Evolutionary conservation across 306 rosid genomes (phyloP), one percentile per base, ranked within the genome.

Genomic region (Trifolium fragiferum): DNA sequence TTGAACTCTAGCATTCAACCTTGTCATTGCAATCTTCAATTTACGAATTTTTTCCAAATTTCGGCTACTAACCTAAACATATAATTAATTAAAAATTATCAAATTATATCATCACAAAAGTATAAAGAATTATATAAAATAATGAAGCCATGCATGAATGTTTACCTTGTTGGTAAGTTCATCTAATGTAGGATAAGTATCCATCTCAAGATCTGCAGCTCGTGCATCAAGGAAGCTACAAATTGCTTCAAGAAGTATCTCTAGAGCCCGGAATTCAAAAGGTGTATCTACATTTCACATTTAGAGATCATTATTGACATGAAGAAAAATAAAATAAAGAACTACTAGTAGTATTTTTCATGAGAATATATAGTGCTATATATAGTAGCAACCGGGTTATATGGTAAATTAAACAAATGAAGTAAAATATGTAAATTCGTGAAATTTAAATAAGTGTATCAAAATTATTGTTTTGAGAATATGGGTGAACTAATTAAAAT

Each of bases 1-100:
- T 76, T 90, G 96, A 59, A 88, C 93, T 67, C 91, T 81, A 37
- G 89, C 83, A 21, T 86, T 87, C 78, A 88, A 80, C 84, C 93
- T 82, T 1, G 96, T 88, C 87, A 90, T 88, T 60, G 87, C 82
- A 80, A 85, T 87, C 86, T 90, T 90, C 84, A 86, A 43, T 77
- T 85, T 90, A 76, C 93, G 93, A 74, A 90, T 89, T 76, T 87
- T 85, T 70, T 90, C 90, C 91, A 90, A 82, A 81, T 88, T 90
- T 70, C 82, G 90, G 71, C 89, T 84, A 76, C 86, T 83, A 71
- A 88, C 84, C 96, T 90, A 82, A 72, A 62, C 19, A 69, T 60
- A 14, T 51, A 16, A 65, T 60, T 23, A 71, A 33, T 65, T 78
- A 49, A 64, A 53, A 73, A 61, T 13, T 50, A 20, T 53, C 49